phyloP scores from a whole-genome alignment of 768 basidiomycete genomes.

The Leccinum variicolor region DNA sequence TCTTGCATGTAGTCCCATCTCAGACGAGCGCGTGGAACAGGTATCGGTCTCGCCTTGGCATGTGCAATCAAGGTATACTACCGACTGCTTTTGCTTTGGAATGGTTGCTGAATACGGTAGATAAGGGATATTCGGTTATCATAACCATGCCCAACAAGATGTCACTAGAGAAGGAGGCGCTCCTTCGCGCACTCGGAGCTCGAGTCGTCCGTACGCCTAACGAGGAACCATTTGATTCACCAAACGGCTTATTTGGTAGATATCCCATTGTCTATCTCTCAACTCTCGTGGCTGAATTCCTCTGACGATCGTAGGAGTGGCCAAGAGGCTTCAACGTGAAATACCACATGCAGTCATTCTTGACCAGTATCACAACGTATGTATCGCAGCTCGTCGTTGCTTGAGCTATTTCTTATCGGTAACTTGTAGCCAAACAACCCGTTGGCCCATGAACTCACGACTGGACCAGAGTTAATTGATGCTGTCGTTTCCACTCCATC shows the following conservation, averaged over 20 bases:
- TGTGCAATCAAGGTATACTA: constrained; percentile 84
- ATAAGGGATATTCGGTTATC: constrained; percentile 89
- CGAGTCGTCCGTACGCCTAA: constrained; percentile 94
- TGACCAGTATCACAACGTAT: constrained; percentile 83
- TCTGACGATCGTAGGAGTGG: constrained; percentile 83
- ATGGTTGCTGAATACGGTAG: constrained; percentile 69
- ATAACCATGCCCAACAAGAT: constrained; percentile 94
- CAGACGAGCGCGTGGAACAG: constrained; percentile 33
- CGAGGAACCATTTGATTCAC: constrained; percentile 84
- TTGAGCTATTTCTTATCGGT: background rate
- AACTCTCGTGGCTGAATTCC: constrained; percentile 81
- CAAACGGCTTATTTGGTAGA: constrained; percentile 90
- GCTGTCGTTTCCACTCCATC: constrained; percentile 67
- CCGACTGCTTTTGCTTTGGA: constrained; percentile 7
- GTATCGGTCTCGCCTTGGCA: constrained; percentile 90
- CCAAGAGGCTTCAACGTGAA: constrained; percentile 66
- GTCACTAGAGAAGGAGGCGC: constrained; percentile 93
- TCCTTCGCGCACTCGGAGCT: constrained; percentile 88
- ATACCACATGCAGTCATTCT: constrained; percentile 88
- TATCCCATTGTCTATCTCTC: constrained; percentile 29
- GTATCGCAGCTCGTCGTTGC: constrained; percentile 18
- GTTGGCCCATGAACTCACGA: constrained; percentile 84
- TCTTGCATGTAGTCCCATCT: background rate
- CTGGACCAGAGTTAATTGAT: constrained; percentile 89
- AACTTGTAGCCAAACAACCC: constrained; percentile 72